A percentile compares a stretch with the other conserved stretches of the same genome.
phyloP scores from a whole-genome alignment of 768 basidiomycete genomes.

The Leccinum subtestaceum region DNA sequence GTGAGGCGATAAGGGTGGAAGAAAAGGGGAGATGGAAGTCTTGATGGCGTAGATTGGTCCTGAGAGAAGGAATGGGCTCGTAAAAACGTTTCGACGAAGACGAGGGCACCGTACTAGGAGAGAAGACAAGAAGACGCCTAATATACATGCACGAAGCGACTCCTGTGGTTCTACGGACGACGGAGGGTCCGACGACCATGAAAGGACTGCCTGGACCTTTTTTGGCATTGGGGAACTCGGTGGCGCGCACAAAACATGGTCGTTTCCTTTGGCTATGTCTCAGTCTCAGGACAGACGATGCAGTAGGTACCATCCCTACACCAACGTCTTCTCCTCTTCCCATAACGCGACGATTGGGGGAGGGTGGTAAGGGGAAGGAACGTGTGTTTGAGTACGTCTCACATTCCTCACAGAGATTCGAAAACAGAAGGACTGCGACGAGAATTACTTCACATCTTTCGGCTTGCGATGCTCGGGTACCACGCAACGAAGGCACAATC shows the following conservation, averaged over 20 bases:
- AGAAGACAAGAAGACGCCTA: not conserved
- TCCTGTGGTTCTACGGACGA: constrained; percentile 44
- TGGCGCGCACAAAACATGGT: constrained; percentile 13
- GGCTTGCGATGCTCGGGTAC: too few relatives aligned
- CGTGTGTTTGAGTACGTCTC: constrained; percentile 1
- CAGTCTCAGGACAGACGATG: not conserved
- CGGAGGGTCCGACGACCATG: constrained; percentile 46
- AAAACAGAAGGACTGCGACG: too few relatives aligned
- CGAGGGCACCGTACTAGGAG: constrained; percentile 4
- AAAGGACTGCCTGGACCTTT: constrained; percentile 52
- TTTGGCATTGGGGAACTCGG: constrained; percentile 43
- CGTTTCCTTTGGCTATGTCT: constrained; percentile 14
- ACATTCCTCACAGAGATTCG: not conserved
- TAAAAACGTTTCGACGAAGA: constrained; percentile 29
- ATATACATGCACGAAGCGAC: constrained; percentile 26
- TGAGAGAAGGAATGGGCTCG: constrained; percentile 26
- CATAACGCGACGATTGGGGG: not conserved
- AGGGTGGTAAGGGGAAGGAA: constrained; percentile 4
- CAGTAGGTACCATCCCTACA: constrained; percentile 15
- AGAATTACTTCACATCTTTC: too few relatives aligned
- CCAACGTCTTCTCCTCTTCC: constrained; percentile 24
- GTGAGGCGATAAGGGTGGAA: constrained; percentile 53
- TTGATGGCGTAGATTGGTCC: constrained; percentile 45
- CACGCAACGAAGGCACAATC: too few relatives aligned
- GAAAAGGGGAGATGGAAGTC: constrained; percentile 41